These are phyloP conservation scores for Aspergillus sp. DNA, from an alignment of 2,329 filamentous ascomycete species.

Conservation along the genomic window DNA sequence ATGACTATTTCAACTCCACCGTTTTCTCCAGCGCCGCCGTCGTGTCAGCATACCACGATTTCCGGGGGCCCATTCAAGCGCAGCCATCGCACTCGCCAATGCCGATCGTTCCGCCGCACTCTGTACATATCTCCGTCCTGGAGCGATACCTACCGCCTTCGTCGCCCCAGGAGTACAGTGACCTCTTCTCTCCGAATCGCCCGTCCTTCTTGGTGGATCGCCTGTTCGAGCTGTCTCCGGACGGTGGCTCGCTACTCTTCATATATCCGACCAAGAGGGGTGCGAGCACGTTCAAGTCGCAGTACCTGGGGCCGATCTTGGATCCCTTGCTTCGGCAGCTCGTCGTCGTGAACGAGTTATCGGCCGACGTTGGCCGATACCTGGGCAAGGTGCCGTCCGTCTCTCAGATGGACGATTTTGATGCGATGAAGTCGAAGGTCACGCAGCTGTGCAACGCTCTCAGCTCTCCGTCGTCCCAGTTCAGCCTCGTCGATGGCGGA, in stretches of 20 bases:
- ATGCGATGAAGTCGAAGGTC: constrained; percentile 38
- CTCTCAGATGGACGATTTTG: constrained; percentile 46
- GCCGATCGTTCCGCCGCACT: constrained; percentile 51
- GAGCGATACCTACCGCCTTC: constrained; percentile 59
- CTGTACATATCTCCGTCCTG: constrained; percentile 51
- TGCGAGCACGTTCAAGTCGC: constrained; percentile 48
- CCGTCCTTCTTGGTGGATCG: constrained; percentile 53
- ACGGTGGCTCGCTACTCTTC: constrained; percentile 51
- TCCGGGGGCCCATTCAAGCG: constrained; percentile 36
- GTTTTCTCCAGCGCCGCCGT: constrained; percentile 54
- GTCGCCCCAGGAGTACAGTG: constrained; percentile 47
- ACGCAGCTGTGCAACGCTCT: constrained; percentile 30
- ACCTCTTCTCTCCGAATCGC: constrained; percentile 47
- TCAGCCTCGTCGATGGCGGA: constrained; percentile 41
- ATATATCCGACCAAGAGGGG: constrained; percentile 54
- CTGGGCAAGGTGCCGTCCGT: constrained; percentile 48
- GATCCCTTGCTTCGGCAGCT: constrained; percentile 52
- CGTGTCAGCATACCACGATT: constrained; percentile 49
- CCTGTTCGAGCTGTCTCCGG: constrained; percentile 48
- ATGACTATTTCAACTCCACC: constrained; percentile 54
- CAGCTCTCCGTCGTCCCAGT: constrained; percentile 30
- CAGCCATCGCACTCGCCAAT: constrained; percentile 40
- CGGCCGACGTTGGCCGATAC: constrained; percentile 45
- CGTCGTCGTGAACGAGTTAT: constrained; percentile 49
- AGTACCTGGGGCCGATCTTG: constrained; percentile 52